Base-by-base conservation (phyloP, 2,329 filamentous ascomycete species). In the Dothidotthia symphoricarpi region DNA sequence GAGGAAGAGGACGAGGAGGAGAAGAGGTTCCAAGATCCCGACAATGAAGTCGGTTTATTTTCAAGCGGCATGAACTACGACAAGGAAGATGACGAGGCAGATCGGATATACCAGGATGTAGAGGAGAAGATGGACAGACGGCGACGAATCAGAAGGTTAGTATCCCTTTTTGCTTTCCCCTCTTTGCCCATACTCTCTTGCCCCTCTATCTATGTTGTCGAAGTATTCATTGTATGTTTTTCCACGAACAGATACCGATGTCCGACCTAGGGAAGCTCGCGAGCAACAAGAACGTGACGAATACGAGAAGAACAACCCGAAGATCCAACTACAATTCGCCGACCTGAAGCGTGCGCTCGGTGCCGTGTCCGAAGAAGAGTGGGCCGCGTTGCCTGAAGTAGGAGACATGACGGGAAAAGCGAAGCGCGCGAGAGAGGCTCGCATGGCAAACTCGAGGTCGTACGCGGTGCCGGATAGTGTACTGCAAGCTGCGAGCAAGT, bases 391-490 rank as follows among this genome's bases (percentile, higher is more conserved):
- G 27, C 94, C 93, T 4, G 94, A 98, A 59, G 91, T 96, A 24
- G 93, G 94, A 56, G 93, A 98, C 67, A 77, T 97, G 66, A 98
- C 93, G 1, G 91, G 93, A 50, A 95, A 93, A 72, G 95, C 95
- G 57, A 81, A 89, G 64, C 78, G 93, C 46, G 83, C 80, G 49
- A 89, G 90, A 61, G 85, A 95, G 68, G 88, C 88, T 30, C 82
- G 86, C 34, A 83, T 93, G 60, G 69, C 63, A 75, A 64, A 62
- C 30, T 28, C 49, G 8, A 51, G 88, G 31, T 96, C 95, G 69
- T 98, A 98, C 65, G 93, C 91, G 3, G 93, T 98, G 0, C 94
- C 93, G 0, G 93, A 98, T 68, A 95, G 88, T 59, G 93, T 98
- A 6, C 76, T 98, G 37, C 88, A 91, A 1, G 86, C 88, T 6